phyloP scores from a whole-genome alignment of 768 basidiomycete species.

The Suillus hirtellus region DNA sequence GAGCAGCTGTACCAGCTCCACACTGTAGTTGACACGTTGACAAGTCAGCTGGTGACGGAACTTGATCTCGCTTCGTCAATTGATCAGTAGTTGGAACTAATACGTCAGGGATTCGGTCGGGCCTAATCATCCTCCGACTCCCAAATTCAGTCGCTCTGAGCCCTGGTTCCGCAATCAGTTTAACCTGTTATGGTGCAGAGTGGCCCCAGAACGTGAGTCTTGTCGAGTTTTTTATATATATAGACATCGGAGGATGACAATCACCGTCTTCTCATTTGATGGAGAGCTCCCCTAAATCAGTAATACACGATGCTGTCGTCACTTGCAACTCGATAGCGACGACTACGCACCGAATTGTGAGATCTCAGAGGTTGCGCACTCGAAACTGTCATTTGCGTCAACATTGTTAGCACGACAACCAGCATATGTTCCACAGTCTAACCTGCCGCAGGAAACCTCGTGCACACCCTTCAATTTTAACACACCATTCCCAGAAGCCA shows the following conservation, averaged over 20 bases:
- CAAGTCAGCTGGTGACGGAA: neutral
- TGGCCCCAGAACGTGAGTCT: neutral
- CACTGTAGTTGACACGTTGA: too few relatives aligned
- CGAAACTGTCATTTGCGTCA: neutral
- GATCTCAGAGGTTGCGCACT: neutral
- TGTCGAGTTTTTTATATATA: neutral
- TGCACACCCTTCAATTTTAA: neutral
- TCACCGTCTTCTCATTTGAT: neutral
- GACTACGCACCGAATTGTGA: neutral
- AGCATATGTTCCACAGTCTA: neutral
- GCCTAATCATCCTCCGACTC: conserved; percentile 8
- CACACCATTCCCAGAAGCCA: neutral
- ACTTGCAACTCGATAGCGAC: neutral
- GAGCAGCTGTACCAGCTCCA: neutral
- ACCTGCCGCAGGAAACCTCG: neutral
- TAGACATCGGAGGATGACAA: conserved; percentile 2
- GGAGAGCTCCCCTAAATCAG: neutral
- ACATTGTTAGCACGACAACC: neutral
- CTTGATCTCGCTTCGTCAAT: neutral
- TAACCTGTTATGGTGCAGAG: conserved; percentile 4
- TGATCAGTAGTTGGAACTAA: conserved; percentile 1
- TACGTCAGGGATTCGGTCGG: conserved; percentile 1
- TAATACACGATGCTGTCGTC: neutral
- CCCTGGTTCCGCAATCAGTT: neutral
- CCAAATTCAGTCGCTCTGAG: neutral